Conservation (phyloP, 2,329 filamentous ascomycete species). For the Phyllosticta capitalensis region DNA sequence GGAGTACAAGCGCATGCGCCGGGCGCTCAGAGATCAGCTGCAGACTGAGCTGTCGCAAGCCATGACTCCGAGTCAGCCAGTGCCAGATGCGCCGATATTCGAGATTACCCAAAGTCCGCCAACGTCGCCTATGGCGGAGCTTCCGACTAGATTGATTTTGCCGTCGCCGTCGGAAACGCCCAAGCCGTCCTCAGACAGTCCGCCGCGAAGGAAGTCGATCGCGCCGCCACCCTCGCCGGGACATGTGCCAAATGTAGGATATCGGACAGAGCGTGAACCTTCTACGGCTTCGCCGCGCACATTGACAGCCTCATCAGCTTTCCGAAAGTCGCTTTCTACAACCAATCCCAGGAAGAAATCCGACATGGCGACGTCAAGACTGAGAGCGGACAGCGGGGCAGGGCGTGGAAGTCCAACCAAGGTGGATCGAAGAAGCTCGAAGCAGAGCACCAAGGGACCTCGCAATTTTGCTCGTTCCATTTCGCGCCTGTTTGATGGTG, state of each 20-base stretch:
- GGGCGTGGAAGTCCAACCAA: neutral
- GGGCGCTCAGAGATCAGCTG: slow-evolving; percentile 13
- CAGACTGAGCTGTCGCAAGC: neutral
- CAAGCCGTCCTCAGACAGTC: neutral
- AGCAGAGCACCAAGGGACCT: neutral
- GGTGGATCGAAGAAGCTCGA: neutral
- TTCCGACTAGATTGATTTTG: neutral
- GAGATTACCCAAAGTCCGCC: neutral
- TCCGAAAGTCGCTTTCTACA: neutral
- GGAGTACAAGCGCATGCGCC: slow-evolving; percentile 34
- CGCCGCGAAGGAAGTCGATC: neutral
- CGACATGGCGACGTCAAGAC: neutral
- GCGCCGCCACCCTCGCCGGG: neutral
- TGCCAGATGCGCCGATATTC: neutral
- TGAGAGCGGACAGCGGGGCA: neutral
- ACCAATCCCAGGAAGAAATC: neutral
- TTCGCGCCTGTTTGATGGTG: slow-evolving; percentile 3
- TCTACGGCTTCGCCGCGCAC: neutral
- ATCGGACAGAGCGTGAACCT: neutral
- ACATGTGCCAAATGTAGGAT: neutral
- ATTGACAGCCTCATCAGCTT: neutral
- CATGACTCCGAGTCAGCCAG: neutral
- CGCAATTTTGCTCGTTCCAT: neutral
- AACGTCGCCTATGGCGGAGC: slow-evolving; percentile 1
- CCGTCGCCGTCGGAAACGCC: neutral